Base-by-base conservation (phyloP, 495 filamentous ascomycete species). In the Neurospora sp. region DNA sequence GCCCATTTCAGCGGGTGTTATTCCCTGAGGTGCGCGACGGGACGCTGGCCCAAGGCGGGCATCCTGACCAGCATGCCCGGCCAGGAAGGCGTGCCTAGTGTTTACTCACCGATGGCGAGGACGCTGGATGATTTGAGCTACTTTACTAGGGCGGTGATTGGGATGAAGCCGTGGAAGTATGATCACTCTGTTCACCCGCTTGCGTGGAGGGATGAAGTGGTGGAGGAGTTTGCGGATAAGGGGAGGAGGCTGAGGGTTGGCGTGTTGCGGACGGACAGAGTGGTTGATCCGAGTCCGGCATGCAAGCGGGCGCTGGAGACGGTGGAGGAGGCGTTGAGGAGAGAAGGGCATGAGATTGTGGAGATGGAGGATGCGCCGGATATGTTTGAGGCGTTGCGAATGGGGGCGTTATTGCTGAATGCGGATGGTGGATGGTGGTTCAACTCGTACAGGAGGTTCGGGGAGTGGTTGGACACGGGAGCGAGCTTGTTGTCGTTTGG, bases 1-100 rank as follows among this genome's bases (percentile, higher is more conserved):
- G 95, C 96, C 4, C 94, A 97, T 70, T 98, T 92, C 84, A 91
- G 90, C 39, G 96, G 96, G 4, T 94, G 97, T 78, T 98, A 97
- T 80, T 90, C 90, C 3, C 81, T 99, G 28, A 89, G 94, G 62
- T 99, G 96, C 81, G 94, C 91, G n/a, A 97, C 92, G n/a, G 94
- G 96, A 21, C 86, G 96, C 36, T 99, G 96, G 93, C 94, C 94
- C 5, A 96, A 96, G 79, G 85, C 85, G 45, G 96, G 95, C 7
- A 91, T 93, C 74, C 85, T 86, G 43, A 97, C 96, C 3, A 94
- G 92, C 75, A 98, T 98, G 95, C 89, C 92, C 0, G 95, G 95
- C 0, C 95, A 99, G 81, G 95, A 99, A 80, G 95, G 94, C 4
- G 90, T 99, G 39, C 87, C 92, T 3, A 93, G 91, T 77, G 92